Evolutionary conservation across 805 yeast species (phyloP).

Genomic region (Myxozyma neglecta): DNA sequence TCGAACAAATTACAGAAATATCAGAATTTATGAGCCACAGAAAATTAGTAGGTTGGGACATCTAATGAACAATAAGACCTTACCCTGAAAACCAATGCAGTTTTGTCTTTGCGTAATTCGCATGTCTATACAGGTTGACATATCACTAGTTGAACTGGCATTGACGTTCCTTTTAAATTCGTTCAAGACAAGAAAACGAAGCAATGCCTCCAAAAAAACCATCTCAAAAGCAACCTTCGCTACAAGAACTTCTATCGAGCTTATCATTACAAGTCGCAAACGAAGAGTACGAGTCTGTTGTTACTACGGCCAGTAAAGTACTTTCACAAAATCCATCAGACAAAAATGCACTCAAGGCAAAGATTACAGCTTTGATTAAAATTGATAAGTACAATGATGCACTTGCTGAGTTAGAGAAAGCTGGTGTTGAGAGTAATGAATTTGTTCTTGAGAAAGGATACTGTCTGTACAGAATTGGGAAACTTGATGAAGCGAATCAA

Average conservation of each 20-base stretch:
- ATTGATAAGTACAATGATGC: constrained; percentile 58
- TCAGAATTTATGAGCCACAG: too few relatives aligned
- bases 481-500: constrained; percentile 40
- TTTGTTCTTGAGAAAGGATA: constrained; percentile 54
- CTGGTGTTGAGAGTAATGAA: constrained; percentile 8
- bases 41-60: too few relatives aligned
- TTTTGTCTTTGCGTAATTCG: too few relatives aligned
- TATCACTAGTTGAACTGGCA: not conserved
- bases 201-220: constrained; percentile 18
- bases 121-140: not conserved
- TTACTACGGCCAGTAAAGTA: constrained; percentile 38
- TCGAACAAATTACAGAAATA: too few relatives aligned
- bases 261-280: constrained; percentile 42
- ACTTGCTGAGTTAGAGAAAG: constrained; percentile 43
- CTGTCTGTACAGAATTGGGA: constrained; percentile 58
- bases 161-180: not conserved
- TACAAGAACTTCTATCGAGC: constrained; percentile 39
- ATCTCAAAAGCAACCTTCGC: constrained; percentile 5
- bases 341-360: constrained; percentile 42
- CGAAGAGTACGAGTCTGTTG: constrained; percentile 43
- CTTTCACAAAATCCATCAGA: constrained; percentile 39
- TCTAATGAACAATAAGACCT: too few relatives aligned
- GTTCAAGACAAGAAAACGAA: not conserved
- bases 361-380: constrained; percentile 60
- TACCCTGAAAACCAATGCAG: too few relatives aligned